Conservation (phyloP, 441 rosid species). For the Biscutella laevigata region DNA sequence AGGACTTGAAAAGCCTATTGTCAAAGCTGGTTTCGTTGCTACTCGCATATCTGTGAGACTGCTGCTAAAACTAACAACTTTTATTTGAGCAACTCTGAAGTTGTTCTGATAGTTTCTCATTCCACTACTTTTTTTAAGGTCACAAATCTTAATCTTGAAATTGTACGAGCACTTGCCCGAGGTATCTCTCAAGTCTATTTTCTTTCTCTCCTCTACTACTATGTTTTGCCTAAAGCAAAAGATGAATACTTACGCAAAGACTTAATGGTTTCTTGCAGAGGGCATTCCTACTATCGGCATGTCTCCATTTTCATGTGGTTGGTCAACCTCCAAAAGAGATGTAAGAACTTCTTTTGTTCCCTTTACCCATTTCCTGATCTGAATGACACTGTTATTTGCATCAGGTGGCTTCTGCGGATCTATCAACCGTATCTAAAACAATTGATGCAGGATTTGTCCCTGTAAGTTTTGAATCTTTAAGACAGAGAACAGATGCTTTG, state of each 20-base stretch:
- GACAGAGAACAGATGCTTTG: not conserved
- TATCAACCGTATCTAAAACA: slow-evolving; percentile 52
- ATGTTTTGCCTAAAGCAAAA: not conserved
- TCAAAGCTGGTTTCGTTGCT: slow-evolving; percentile 90
- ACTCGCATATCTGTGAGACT: slow-evolving; percentile 77
- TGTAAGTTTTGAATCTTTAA: slow-evolving; percentile 44
- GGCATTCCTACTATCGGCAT: slow-evolving; percentile 81
- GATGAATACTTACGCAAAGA: not conserved
- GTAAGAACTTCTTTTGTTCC: slow-evolving; percentile 33
- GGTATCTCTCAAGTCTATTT: slow-evolving; percentile 35
- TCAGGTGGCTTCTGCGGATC: slow-evolving; percentile 64
- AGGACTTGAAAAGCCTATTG: slow-evolving; percentile 58
- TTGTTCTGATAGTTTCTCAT: not conserved
- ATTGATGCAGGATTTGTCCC: slow-evolving; percentile 80
- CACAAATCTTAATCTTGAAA: slow-evolving; percentile 73
- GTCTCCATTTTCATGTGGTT: slow-evolving; percentile 91
- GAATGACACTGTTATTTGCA: slow-evolving; percentile 9
- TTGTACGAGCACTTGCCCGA: slow-evolving; percentile 85
- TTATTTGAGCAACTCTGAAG: not conserved
- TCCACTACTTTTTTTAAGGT: slow-evolving; percentile 49
- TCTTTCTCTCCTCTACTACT: not conserved
- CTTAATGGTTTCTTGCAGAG: slow-evolving; percentile 47
- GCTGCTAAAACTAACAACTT: not conserved
- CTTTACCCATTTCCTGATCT: not conserved
- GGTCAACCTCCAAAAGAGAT: slow-evolving; percentile 65